Evolutionary conservation across 2,329 filamentous ascomycete species (phyloP).

Genomic region (Pestalotiopsis sp.): DNA sequence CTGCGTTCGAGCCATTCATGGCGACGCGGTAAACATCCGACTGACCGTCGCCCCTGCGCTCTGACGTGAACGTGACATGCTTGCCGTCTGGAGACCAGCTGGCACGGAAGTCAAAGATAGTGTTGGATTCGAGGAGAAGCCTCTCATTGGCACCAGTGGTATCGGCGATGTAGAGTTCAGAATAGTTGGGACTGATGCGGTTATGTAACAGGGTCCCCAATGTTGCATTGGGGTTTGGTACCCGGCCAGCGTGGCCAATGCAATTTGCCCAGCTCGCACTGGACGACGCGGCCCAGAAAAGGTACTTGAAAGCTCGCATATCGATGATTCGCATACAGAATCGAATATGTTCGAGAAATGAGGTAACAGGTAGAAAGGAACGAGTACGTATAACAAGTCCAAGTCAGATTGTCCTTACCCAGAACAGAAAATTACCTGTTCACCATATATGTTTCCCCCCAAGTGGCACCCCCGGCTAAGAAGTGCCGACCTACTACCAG

Average conservation of each 20-base stretch:
- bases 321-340: not conserved
- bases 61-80: slow-evolving; percentile 42
- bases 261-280: not conserved
- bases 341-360: not conserved
- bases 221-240: not conserved
- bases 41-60: slow-evolving; percentile 18
- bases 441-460: too few relatives aligned
- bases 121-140: slow-evolving; percentile 30
- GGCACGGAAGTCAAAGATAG: slow-evolving; percentile 41
- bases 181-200: slow-evolving; percentile 20
- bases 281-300: not conserved
- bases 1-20: not conserved
- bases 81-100: slow-evolving; percentile 42
- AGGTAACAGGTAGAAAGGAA: not conserved
- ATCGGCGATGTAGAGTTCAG: slow-evolving; percentile 33
- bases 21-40: not conserved
- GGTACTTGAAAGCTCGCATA: not conserved
- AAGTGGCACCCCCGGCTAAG: too few relatives aligned
- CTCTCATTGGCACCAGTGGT: slow-evolving; percentile 40
- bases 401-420: too few relatives aligned
- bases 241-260: not conserved
- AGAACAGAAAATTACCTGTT: too few relatives aligned
- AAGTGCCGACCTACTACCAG: too few relatives aligned
- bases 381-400: too few relatives aligned
- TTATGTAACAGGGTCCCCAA: slow-evolving; percentile 17